These are phyloP conservation scores for Pseudopithomyces maydicus DNA, from an alignment of 2,329 filamentous ascomycete species.

Conservation along the genomic window DNA sequence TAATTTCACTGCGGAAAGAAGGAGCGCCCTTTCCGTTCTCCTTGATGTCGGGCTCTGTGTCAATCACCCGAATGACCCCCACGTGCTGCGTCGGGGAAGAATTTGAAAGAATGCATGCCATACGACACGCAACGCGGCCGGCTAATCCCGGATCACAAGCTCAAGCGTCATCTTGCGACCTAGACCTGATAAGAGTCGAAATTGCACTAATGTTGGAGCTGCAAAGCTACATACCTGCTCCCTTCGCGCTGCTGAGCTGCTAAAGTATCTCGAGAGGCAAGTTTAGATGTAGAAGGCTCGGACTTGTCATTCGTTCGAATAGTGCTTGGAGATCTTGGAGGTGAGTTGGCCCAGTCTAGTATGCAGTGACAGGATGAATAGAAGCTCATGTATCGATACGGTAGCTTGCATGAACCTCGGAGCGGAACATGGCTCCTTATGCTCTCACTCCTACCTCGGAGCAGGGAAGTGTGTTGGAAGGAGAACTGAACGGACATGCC, in stretches of 20 bases:
- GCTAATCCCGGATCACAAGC: slow-evolving; percentile 5
- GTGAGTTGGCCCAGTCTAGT: neutral
- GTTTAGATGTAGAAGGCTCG: slow-evolving; percentile 1
- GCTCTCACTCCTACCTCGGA: slow-evolving; percentile 23
- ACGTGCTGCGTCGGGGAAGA: neutral
- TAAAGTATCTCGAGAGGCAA: neutral
- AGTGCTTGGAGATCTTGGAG: neutral
- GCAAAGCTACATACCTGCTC: neutral
- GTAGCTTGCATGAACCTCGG: neutral
- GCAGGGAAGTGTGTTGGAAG: slow-evolving; percentile 9
- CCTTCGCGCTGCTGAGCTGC: neutral
- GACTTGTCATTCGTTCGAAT: neutral
- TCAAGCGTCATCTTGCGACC: neutral
- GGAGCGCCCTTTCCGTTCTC: neutral
- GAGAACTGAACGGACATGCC: neutral
- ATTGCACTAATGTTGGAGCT: neutral
- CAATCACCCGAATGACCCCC: slow-evolving; percentile 1
- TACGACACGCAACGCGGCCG: neutral
- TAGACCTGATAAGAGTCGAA: neutral
- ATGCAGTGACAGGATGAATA: neutral
- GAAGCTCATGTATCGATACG: neutral
- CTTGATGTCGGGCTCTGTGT: neutral
- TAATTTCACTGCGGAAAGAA: slow-evolving; percentile 6
- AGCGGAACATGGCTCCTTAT: slow-evolving; percentile 21
- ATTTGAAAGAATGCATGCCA: slow-evolving; percentile 1